Evolutionary conservation across 495 filamentous ascomycete species (phyloP).

Genomic region (Jackrogersella minutella): DNA sequence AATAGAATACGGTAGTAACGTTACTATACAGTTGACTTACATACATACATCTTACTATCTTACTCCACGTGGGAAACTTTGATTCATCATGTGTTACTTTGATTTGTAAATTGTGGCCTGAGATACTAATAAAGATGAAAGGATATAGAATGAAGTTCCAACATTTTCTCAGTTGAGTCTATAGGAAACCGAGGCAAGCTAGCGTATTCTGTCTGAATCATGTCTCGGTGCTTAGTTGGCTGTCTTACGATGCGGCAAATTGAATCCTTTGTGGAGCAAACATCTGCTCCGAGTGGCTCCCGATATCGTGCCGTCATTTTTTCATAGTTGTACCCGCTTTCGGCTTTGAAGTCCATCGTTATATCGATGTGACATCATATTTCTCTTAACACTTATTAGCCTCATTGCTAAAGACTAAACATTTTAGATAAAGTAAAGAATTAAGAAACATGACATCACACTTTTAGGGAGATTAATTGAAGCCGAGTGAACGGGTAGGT

Average conservation of each 20-base stretch:
- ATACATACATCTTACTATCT: background rate
- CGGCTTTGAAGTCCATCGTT: background rate
- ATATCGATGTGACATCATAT: slow-evolving; percentile 9
- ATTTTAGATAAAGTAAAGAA: no score
- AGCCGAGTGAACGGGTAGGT: no score
- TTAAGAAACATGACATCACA: no score
- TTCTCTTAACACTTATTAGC: background rate
- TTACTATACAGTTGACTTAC: slow-evolving; percentile 23
- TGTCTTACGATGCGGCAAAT: background rate
- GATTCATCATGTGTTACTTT: slow-evolving; percentile 1
- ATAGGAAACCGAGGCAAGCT: background rate
- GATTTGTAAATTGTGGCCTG: background rate
- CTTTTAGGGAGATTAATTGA: no score
- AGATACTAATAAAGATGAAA: background rate
- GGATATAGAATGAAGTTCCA: background rate
- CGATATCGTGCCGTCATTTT: background rate
- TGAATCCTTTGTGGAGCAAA: background rate
- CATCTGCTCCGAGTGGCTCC: background rate
- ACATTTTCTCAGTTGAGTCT: background rate
- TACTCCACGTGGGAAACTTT: background rate
- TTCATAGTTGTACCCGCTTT: background rate
- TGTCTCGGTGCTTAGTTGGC: slow-evolving; percentile 9
- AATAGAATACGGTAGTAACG: slow-evolving; percentile 33
- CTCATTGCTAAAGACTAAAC: background rate
- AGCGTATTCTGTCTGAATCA: slow-evolving; percentile 1